Percentiles rank a stretch among this genome's conserved stretches.
phyloP scores from a whole-genome alignment of 495 filamentous ascomycete species.

The Pyrenula massariospora region DNA sequence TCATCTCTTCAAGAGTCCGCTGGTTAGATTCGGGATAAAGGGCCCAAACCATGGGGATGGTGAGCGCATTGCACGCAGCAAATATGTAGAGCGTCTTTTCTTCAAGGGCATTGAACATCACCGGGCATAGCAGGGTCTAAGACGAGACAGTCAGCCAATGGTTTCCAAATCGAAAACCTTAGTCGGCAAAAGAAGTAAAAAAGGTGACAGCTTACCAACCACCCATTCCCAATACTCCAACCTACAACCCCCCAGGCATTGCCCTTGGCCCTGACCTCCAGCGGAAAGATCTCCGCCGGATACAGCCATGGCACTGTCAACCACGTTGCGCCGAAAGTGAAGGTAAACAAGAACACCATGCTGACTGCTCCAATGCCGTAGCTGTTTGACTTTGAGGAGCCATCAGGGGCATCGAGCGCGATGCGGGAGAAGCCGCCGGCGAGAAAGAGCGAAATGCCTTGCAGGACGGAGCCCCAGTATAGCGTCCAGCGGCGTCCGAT shows the following conservation, averaged over 20 bases:
- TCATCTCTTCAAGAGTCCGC: conserved; percentile 59
- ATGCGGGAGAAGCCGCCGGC: conserved; percentile 42
- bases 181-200: background rate
- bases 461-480: conserved; percentile 53
- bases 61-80: conserved; percentile 47
- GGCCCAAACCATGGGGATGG: conserved; percentile 57
- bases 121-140: conserved; percentile 47
- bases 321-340: conserved; percentile 62
- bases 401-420: conserved; percentile 37
- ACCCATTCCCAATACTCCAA: conserved; percentile 63
- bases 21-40: conserved; percentile 58
- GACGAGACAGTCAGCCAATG: background rate
- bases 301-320: conserved; percentile 62
- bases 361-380: conserved; percentile 52
- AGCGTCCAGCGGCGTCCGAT: conserved; percentile 59
- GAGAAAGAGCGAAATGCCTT: conserved; percentile 50
- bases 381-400: conserved; percentile 27
- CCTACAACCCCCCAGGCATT: conserved; percentile 68
- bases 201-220: conserved; percentile 29
- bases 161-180: background rate
- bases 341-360: conserved; percentile 61
- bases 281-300: conserved; percentile 60
- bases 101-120: conserved; percentile 49
- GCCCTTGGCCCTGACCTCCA: conserved; percentile 55
- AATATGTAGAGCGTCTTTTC: conserved; percentile 61